Percentiles rank a stretch among this genome's conserved stretches.
Evolutionary conservation across 768 basidiomycete genomes (phyloP).

Genomic region (Russula abietina): DNA sequence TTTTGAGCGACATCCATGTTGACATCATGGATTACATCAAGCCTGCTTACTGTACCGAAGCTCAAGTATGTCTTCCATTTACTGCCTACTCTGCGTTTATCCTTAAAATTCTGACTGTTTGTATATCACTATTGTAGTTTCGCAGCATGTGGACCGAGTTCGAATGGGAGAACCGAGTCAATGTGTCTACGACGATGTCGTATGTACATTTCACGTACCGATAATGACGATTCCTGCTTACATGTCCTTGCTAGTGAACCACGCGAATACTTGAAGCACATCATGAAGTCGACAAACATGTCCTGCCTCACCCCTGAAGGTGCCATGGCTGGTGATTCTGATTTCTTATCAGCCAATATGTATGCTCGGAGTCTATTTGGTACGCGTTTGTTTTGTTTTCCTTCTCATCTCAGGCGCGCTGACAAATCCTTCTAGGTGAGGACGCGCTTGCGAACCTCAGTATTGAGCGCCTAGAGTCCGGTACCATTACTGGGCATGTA

Average conservation of each 20-base stretch:
- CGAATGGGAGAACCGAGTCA: conserved; percentile 99
- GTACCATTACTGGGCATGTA: conserved; percentile 85
- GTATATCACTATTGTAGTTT: conserved; percentile 48
- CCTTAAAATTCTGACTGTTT: background rate
- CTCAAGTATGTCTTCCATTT: conserved; percentile 53
- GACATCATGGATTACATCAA: conserved; percentile 99
- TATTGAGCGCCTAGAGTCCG: conserved; percentile 79
- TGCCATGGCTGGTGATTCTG: conserved; percentile 88
- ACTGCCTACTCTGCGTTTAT: background rate
- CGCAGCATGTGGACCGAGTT: conserved; percentile 99
- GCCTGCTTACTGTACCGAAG: conserved; percentile 91
- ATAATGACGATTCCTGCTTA: background rate
- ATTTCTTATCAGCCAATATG: conserved; percentile 95
- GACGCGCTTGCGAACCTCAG: conserved; percentile 94
- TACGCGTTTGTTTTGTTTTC: conserved; percentile 35
- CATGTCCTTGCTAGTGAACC: conserved; percentile 50
- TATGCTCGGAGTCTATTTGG: conserved; percentile 94
- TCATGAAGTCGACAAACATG: conserved; percentile 98
- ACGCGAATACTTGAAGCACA: conserved; percentile 84
- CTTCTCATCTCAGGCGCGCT: conserved; percentile 1
- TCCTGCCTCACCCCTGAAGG: conserved; percentile 88
- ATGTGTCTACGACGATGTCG: conserved; percentile 80
- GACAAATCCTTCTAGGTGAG: conserved; percentile 54
- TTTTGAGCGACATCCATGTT: conserved; percentile 94
- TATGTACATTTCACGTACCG: conserved; percentile 37